Evolutionary conservation across 2,329 filamentous ascomycete genomes (phyloP), one percentile per base, ranked within the genome.

Genomic region (Aspergillus vadensis): DNA sequence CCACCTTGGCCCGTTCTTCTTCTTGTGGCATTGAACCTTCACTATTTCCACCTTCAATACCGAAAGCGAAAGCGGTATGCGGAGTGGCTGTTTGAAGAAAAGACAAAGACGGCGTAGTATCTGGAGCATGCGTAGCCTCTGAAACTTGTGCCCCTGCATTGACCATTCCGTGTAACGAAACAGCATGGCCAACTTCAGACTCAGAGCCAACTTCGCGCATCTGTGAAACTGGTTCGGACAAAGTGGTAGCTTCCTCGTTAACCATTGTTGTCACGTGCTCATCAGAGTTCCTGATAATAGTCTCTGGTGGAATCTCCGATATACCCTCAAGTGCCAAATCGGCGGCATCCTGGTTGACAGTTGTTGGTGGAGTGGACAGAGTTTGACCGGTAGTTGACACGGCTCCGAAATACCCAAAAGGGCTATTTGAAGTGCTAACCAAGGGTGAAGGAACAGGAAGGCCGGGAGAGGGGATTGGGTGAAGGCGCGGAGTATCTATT

Each of bases 371-470:
- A 30, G 43, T 55, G 3, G 43, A 19, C n/a, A 61, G 57, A 67
- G 47, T n/a, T 30, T 66, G 65, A 1, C 57, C 41, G 17, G 60
- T 57, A 15, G 62, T 21, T 30, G 65, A 44, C 21, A 62, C 60
- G 4, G 65, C 57, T n/a, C 69, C 65, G 60, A 78, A 78, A 58
- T 77, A 77, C 9, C 67, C 70, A 12, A 67, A 62, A 4, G 65
- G 43, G 55, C 64, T 66, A 41, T 65, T 62, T 15, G 73, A 64
- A 27, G 62, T 62, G 12, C 71, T 68, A 32, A 74, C 62, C 23
- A 79, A 63, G 14, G 78, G 76, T 23, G 77, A 80, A 6, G 78
- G 74, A 44, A 75, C 65, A 10, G 77, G 74, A 38, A 79, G 70
- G 6, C 73, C 75, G 10, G 76, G 73, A 21, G 78, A 79, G 39